phyloP scores from a whole-genome alignment of 2,329 filamentous ascomycete genomes.

The Neonectria faginata region DNA sequence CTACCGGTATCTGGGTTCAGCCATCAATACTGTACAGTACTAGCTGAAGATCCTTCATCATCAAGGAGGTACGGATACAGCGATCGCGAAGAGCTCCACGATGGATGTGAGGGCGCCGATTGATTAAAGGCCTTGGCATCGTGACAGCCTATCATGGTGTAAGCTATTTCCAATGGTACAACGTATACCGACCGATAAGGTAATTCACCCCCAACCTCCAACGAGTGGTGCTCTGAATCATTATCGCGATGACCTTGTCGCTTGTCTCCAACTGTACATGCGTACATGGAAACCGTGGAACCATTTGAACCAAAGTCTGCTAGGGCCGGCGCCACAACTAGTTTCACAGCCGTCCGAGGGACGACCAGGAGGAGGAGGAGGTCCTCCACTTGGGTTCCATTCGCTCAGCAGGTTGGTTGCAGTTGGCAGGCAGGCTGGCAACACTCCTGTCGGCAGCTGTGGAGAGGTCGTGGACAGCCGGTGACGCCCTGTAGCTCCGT shows the following conservation, averaged over 20 bases:
- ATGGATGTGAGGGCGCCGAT: background rate
- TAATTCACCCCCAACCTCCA: background rate
- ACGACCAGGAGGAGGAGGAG: background rate
- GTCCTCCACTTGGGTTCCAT: constrained; percentile 1
- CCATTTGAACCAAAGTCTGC: background rate
- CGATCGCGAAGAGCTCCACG: background rate
- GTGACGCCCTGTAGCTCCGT: constrained; percentile 2
- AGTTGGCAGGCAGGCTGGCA: background rate
- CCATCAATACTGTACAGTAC: background rate
- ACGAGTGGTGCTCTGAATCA: constrained; percentile 1
- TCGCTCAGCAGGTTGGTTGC: background rate
- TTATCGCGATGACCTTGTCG: background rate
- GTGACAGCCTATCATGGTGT: constrained; percentile 11
- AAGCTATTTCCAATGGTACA: background rate
- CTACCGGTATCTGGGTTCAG: background rate
- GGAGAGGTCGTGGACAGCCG: background rate
- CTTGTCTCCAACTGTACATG: background rate
- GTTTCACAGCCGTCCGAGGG: background rate
- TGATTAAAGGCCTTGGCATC: constrained; percentile 14
- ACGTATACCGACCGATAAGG: background rate
- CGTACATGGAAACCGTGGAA: background rate
- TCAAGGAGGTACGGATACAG: background rate
- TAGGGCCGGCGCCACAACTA: background rate
- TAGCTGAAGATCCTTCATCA: background rate
- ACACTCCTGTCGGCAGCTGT: too few species aligned